phyloP scores from a whole-genome alignment of 192 early-diverging fungal genomes.

The Podila minutissima region DNA sequence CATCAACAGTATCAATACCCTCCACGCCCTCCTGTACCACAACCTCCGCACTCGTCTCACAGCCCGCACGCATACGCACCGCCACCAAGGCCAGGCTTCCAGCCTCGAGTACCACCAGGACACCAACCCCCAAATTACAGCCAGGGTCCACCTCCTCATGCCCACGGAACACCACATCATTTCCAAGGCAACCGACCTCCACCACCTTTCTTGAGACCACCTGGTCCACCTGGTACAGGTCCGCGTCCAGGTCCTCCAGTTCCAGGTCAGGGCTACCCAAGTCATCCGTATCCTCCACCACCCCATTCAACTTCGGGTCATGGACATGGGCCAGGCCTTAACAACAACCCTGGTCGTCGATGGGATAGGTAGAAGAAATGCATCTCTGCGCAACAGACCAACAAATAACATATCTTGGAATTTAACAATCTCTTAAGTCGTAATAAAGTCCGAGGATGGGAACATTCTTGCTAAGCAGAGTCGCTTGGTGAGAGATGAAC shows the following conservation, averaged over 20 bases:
- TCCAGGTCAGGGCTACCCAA: constrained; percentile 3
- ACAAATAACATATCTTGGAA: no score
- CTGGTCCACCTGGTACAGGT: constrained; percentile 1
- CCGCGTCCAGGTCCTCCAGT: neutral
- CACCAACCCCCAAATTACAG: neutral
- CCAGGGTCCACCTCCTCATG: neutral
- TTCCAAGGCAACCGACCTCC: neutral
- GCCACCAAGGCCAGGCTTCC: neutral
- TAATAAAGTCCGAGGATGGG: no score
- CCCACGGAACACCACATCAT: neutral
- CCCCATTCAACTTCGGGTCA: constrained; percentile 12
- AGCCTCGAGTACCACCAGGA: constrained; percentile 4
- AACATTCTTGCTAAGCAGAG: no score
- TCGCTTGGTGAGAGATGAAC: no score
- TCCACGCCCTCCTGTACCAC: neutral
- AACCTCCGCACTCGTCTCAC: neutral
- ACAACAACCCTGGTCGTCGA: neutral
- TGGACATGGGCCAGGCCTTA: neutral
- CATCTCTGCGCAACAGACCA: neutral
- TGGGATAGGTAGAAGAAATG: neutral
- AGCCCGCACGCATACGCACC: neutral
- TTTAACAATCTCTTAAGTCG: no score
- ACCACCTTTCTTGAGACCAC: neutral
- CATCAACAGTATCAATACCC: neutral
- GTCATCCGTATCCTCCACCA: neutral